These are phyloP conservation scores for Xylaria acuta DNA, from an alignment of 495 filamentous ascomycete genomes.

Conservation along the genomic window DNA sequence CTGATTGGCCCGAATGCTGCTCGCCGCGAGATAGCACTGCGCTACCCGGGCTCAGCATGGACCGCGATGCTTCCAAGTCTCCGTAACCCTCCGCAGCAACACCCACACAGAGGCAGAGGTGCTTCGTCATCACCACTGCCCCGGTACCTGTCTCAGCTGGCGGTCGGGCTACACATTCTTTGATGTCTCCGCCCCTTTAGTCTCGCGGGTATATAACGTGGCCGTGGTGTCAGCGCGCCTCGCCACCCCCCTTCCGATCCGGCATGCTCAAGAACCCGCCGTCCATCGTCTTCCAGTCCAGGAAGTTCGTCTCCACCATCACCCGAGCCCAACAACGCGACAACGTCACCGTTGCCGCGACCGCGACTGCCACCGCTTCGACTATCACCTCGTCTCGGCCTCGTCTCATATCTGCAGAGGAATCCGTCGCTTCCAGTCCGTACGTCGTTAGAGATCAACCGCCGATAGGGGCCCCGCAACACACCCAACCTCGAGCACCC, in stretches of 20 bases:
- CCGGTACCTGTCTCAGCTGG: not conserved
- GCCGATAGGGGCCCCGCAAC: slow-evolving; percentile 26
- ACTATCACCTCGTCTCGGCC: slow-evolving; percentile 20
- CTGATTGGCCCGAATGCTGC: slow-evolving; percentile 7
- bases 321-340: slow-evolving; percentile 34
- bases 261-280: slow-evolving; percentile 44
- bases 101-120: not conserved
- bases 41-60: not conserved
- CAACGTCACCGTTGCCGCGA: not conserved
- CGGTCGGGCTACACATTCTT: slow-evolving; percentile 14
- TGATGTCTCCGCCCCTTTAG: slow-evolving; percentile 18
- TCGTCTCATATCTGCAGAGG: slow-evolving; percentile 22
- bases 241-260: slow-evolving; percentile 31
- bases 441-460: slow-evolving; percentile 26
- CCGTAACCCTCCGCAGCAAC: not conserved
- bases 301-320: slow-evolving; percentile 39
- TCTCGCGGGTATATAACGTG: slow-evolving; percentile 24
- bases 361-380: not conserved
- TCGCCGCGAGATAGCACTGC: not conserved
- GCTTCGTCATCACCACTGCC: slow-evolving; percentile 21
- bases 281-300: slow-evolving; percentile 36
- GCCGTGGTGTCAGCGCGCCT: slow-evolving; percentile 30
- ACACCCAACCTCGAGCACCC: slow-evolving; percentile 27
- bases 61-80: not conserved
- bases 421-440: slow-evolving; percentile 23